Conservation (phyloP, 352 stramenopile species). For the Stramenopiles sp. region DNA sequence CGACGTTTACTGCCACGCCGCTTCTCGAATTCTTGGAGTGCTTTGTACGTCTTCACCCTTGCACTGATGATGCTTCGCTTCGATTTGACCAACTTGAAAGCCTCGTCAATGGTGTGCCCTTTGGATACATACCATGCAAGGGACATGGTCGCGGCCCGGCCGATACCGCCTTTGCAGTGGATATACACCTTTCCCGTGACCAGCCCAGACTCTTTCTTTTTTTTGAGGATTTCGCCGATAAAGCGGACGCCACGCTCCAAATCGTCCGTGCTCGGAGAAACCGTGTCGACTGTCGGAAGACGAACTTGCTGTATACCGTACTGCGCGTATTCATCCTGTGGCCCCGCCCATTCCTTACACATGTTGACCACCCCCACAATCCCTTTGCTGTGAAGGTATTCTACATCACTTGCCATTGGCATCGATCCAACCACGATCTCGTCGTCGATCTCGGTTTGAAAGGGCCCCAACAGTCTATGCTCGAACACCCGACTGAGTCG, state of each 20-base stretch:
- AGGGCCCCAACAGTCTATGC: slow-evolving; percentile 15
- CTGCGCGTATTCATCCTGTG: background rate
- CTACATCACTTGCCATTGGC: slow-evolving; percentile 17
- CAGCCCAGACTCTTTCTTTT: background rate
- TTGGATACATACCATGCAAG: slow-evolving; percentile 18
- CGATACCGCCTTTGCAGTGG: slow-evolving; percentile 22
- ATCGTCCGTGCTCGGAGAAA: background rate
- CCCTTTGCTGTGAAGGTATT: slow-evolving; percentile 7
- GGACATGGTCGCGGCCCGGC: slow-evolving; percentile 14
- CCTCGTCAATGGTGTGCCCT: background rate
- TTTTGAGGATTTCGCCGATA: background rate
- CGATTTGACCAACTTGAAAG: slow-evolving; percentile 13
- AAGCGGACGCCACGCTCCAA: slow-evolving; percentile 14
- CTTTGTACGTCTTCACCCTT: background rate
- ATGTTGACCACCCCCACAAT: slow-evolving; percentile 22
- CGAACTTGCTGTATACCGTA: slow-evolving; percentile 17
- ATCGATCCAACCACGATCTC: slow-evolving; percentile 20
- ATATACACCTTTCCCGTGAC: slow-evolving; percentile 19
- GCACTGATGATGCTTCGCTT: slow-evolving; percentile 2
- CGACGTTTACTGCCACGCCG: background rate
- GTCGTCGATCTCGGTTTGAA: slow-evolving; percentile 16
- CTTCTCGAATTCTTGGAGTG: background rate
- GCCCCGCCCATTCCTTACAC: slow-evolving; percentile 19
- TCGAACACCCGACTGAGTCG: slow-evolving; percentile 11
- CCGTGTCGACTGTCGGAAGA: slow-evolving; percentile 17